Percentiles rank a stretch among this genome's conserved stretches.
Evolutionary conservation across 2,329 filamentous ascomycete genomes (phyloP).

Genomic region (Onygenales sp.): DNA sequence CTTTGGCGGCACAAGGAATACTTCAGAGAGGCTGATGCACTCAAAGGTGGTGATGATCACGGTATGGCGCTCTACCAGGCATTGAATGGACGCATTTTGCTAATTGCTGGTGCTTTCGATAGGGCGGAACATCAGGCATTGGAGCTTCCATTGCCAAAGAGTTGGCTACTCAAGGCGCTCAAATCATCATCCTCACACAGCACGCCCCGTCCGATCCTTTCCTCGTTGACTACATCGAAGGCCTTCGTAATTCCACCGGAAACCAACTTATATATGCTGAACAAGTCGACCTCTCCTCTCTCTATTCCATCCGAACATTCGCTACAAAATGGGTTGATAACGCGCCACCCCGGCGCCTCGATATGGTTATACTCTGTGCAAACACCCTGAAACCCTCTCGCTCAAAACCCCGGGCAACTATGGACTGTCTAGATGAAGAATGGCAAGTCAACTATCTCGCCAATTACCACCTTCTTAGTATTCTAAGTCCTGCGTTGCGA

Average conservation of each 20-base stretch:
- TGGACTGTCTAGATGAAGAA: conserved; percentile 74
- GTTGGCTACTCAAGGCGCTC: conserved; percentile 73
- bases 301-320: conserved; percentile 87
- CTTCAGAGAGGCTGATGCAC: conserved; percentile 74
- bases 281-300: conserved; percentile 76
- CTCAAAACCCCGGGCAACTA: conserved; percentile 50
- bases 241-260: conserved; percentile 63
- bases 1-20: conserved; percentile 65
- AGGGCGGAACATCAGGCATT: conserved; percentile 87
- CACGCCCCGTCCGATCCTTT: conserved; percentile 75
- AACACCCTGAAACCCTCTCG: conserved; percentile 62
- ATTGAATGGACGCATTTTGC: not conserved
- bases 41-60: conserved; percentile 91
- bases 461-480: conserved; percentile 89
- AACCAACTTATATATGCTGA: conserved; percentile 93
- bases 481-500: conserved; percentile 79
- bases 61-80: conserved; percentile 35
- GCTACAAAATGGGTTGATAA: conserved; percentile 99
- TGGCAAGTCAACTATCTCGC: conserved; percentile 95
- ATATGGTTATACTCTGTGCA: conserved; percentile 84
- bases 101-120: conserved; percentile 10
- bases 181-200: conserved; percentile 81
- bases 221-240: conserved; percentile 84
- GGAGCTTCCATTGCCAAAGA: conserved; percentile 66
- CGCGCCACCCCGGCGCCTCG: conserved; percentile 73